Conservation (phyloP, 2,329 filamentous ascomycete species). For the Fusarium euwallaceae region DNA sequence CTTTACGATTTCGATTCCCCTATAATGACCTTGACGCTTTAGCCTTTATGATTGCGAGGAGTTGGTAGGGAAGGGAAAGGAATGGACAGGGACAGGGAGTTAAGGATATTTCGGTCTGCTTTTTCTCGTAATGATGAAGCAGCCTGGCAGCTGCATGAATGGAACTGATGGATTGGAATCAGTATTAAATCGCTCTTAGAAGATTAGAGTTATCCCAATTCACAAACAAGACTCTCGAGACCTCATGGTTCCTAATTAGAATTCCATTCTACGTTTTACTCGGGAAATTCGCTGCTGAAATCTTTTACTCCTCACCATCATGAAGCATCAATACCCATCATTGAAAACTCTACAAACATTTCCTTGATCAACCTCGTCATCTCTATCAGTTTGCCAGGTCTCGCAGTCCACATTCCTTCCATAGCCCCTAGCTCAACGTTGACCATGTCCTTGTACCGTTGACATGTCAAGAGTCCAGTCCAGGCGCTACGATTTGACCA, state of each 20-base stretch:
- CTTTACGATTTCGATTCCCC: conserved; percentile 44
- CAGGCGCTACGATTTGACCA: conserved; percentile 43
- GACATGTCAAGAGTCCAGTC: conserved; percentile 41
- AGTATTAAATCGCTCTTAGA: conserved; percentile 21
- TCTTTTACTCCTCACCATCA: background rate
- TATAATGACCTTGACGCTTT: conserved; percentile 18
- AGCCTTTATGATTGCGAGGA: conserved; percentile 14
- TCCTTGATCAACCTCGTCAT: conserved; percentile 34
- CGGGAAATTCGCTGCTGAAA: background rate
- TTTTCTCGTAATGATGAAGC: background rate
- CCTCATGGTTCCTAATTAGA: background rate
- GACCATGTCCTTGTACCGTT: conserved; percentile 40
- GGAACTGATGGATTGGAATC: conserved; percentile 7
- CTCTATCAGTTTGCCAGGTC: conserved; percentile 39
- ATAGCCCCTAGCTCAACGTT: conserved; percentile 45
- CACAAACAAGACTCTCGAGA: background rate
- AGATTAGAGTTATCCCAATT: conserved; percentile 35
- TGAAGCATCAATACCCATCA: conserved; percentile 36
- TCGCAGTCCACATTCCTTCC: conserved; percentile 39
- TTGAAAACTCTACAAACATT: conserved; percentile 38
- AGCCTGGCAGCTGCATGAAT: background rate
- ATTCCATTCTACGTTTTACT: background rate
- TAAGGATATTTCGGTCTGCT: background rate
- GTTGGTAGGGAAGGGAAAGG: conserved; percentile 12
- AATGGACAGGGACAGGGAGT: background rate